Evolutionary conservation across 2,329 filamentous ascomycete species (phyloP).

Genomic region (Fusarium proliferatum): DNA sequence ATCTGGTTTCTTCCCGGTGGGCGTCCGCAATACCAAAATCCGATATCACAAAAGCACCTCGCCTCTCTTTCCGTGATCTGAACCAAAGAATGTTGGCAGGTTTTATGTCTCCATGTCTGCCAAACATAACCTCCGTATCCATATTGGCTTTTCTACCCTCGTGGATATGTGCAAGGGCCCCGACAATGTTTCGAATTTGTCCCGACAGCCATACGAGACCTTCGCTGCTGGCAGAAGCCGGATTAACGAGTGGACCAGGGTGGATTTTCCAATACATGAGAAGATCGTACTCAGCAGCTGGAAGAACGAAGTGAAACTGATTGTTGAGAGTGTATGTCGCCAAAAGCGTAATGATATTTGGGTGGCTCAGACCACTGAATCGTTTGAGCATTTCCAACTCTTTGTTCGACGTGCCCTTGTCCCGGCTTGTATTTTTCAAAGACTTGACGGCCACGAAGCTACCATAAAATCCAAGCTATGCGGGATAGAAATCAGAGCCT

Average conservation of each 20-base stretch:
- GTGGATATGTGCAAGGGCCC: background rate
- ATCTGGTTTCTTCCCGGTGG: background rate
- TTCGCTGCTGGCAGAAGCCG: background rate
- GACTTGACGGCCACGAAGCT: background rate
- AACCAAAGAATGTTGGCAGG: background rate
- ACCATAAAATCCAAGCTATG: background rate
- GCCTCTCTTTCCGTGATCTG: background rate
- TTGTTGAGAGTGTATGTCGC: background rate
- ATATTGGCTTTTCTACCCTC: accelerated
- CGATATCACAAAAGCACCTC: background rate
- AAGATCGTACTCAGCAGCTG: background rate
- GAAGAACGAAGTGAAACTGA: background rate
- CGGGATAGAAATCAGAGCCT: background rate
- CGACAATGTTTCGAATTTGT: background rate
- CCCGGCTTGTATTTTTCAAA: background rate
- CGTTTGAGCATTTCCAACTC: background rate
- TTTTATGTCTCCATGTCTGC: background rate
- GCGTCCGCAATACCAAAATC: background rate
- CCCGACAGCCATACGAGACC: background rate
- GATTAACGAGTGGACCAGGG: accelerated
- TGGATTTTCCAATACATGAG: background rate
- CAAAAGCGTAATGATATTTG: background rate
- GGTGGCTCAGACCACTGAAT: accelerated
- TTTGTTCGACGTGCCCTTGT: background rate
- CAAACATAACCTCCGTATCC: background rate